Evolutionary conservation across 1,284 basidiomycete species (phyloP).

Genomic region (Earliella scabrosa): DNA sequence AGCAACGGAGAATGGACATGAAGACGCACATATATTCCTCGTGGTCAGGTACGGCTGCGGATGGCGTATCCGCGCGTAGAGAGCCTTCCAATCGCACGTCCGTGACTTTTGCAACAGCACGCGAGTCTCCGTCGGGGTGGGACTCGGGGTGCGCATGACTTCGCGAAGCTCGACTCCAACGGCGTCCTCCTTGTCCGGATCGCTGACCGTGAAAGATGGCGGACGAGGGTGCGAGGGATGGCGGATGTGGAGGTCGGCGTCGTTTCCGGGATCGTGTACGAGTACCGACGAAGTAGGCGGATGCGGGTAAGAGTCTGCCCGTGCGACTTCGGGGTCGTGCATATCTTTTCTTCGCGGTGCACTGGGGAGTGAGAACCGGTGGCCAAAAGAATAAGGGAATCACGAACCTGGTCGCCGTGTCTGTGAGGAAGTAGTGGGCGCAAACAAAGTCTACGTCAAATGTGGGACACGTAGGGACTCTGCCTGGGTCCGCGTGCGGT

Average conservation of each 20-base stretch:
- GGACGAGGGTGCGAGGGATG: not conserved
- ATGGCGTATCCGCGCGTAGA: not conserved
- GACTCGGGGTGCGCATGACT: slow-evolving; percentile 42
- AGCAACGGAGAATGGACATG: no score
- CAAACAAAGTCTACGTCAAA: no score
- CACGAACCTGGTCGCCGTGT: no score
- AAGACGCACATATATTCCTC: slow-evolving; percentile 11
- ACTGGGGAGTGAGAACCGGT: no score
- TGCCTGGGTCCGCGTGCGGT: no score
- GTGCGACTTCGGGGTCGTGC: not conserved
- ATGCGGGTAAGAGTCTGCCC: not conserved
- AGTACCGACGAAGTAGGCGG: not conserved
- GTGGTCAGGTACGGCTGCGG: slow-evolving; percentile 7
- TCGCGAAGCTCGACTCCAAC: slow-evolving; percentile 25
- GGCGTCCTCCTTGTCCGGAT: slow-evolving; percentile 6
- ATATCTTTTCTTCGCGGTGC: no score
- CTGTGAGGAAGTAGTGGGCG: no score
- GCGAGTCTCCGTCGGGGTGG: slow-evolving; percentile 32
- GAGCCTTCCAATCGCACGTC: slow-evolving; percentile 5
- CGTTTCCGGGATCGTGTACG: not conserved
- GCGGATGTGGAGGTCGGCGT: not conserved
- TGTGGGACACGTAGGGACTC: no score
- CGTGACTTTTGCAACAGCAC: slow-evolving; percentile 11
- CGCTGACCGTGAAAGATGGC: not conserved
- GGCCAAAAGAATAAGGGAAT: no score